These are phyloP conservation scores for Naganishia antarctica DNA, from an alignment of 768 basidiomycete species.

Conservation along the genomic window DNA sequence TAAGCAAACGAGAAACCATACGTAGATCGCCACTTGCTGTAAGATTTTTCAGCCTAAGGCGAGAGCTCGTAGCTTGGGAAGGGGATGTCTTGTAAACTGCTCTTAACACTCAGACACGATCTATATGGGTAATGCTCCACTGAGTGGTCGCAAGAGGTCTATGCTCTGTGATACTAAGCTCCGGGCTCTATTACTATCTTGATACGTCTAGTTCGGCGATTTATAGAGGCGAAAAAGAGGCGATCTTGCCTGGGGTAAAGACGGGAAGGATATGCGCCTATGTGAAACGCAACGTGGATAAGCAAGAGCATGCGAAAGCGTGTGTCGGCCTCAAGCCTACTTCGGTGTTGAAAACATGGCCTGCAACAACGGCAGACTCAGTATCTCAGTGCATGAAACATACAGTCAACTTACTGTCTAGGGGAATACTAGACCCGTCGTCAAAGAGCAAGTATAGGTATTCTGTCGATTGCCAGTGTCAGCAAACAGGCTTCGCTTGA, in stretches of 20 bases:
- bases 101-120: no score
- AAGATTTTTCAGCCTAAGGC: no score
- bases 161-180: no score
- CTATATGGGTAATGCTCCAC: no score
- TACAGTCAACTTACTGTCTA: constrained; percentile 54
- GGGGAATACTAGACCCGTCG: constrained; percentile 64
- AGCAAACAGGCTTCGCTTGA: neutral
- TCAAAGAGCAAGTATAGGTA: constrained; percentile 85
- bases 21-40: no score
- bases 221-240: constrained; percentile 32
- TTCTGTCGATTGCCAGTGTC: constrained; percentile 47
- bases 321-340: constrained; percentile 45
- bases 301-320: constrained; percentile 7
- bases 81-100: no score
- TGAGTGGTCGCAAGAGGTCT: no score
- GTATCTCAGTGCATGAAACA: constrained; percentile 12
- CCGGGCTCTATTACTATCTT: no score
- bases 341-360: constrained; percentile 91
- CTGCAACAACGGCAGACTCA: constrained; percentile 49
- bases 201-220: no score
- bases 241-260: constrained; percentile 56
- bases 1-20: neutral
- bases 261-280: constrained; percentile 70
- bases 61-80: no score
- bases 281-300: constrained; percentile 9